Evolutionary conservation across 305 asterid species (phyloP), one percentile per base, ranked within the genome.

Genomic region (Salvia sclarea): DNA sequence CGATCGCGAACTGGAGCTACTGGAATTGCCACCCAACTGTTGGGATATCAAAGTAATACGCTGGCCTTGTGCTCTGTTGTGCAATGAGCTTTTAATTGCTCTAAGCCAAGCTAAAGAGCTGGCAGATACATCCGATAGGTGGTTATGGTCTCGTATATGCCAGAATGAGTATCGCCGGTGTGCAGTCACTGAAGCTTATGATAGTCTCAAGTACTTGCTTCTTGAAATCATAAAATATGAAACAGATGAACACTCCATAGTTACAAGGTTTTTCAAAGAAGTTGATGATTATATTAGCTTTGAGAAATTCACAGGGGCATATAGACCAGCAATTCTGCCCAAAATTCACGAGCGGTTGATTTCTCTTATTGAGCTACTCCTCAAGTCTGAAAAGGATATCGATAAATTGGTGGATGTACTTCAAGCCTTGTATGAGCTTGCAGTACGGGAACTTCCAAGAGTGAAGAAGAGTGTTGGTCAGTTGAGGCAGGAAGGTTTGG

Each of bases 41-140:
- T 94, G 99, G 99, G 90, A 85, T 56, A 82, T 94, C 75, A 83
- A 82, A 75, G 99, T 94, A 64, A 85, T 94, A 50, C 90, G 98
- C 0, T 94, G 99, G 99, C 99, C 99, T 24, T 94, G 98, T 74
- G 70, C 83, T 52, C 88, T 94, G 28, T 81, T 94, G 22, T 88
- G 95, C 83, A 94, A 91, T 35, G 98, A 91, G 85, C 79, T 94
- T 52, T 80, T 82, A 61, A 84, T 94, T 56, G 96, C 98, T 72
- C 76, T 94, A 59, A 80, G 83, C 76, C 93, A 91, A 65, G 96
- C 95, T 22, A 71, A 47, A 3, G 97, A 85, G 71, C 80, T 91
- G 73, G 88, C 74, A 3, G 83, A 82, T 60, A 87, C 73, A 5
- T 77, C 80, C 8, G 99, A 94, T 64, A 69, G 85, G 68, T 80